A percentile compares a stretch with the other conserved stretches of the same genome.
Conservation (phyloP, 805 yeast genomes). For the Wickerhamiella dianesei region DNA sequence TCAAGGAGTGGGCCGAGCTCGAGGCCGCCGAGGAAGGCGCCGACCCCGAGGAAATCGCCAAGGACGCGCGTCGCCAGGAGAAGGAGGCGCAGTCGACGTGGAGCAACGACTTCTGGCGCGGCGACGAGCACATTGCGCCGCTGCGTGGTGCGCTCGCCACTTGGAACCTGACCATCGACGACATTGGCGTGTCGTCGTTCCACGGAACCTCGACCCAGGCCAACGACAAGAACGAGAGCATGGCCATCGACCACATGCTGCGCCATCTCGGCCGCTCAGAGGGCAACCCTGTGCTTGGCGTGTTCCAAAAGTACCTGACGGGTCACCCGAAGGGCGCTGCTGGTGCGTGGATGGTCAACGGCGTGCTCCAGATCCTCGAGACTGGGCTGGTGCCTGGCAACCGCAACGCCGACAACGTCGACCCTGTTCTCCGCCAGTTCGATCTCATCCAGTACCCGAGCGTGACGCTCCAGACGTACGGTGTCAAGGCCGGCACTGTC, state of each 20-base stretch:
- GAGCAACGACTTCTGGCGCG: slow-evolving; percentile 88
- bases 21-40: slow-evolving; percentile 60
- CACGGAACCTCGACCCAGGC: slow-evolving; percentile 99
- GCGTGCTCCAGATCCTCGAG: slow-evolving; percentile 86
- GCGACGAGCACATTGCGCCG: slow-evolving; percentile 91
- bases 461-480: slow-evolving; percentile 84
- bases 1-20: slow-evolving; percentile 69
- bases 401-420: slow-evolving; percentile 96
- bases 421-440: slow-evolving; percentile 63
- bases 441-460: slow-evolving; percentile 91
- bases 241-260: slow-evolving; percentile 85
- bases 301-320: slow-evolving; percentile 96
- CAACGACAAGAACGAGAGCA: slow-evolving; percentile 95
- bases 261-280: slow-evolving; percentile 88
- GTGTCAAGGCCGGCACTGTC: slow-evolving; percentile 91
- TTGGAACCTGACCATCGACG: slow-evolving; percentile 85
- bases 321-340: slow-evolving; percentile 99
- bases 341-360: slow-evolving; percentile 99
- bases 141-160: slow-evolving; percentile 93
- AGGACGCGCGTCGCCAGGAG: slow-evolving; percentile 74
- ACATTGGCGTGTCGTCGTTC: slow-evolving; percentile 92
- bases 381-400: slow-evolving; percentile 96
- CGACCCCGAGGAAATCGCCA: slow-evolving; percentile 73
- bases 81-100: slow-evolving; percentile 82
- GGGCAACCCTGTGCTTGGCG: slow-evolving; percentile 96